These are phyloP conservation scores for Neonectria coccinea DNA, from an alignment of 2,329 filamentous ascomycete genomes.

Conservation along the genomic window DNA sequence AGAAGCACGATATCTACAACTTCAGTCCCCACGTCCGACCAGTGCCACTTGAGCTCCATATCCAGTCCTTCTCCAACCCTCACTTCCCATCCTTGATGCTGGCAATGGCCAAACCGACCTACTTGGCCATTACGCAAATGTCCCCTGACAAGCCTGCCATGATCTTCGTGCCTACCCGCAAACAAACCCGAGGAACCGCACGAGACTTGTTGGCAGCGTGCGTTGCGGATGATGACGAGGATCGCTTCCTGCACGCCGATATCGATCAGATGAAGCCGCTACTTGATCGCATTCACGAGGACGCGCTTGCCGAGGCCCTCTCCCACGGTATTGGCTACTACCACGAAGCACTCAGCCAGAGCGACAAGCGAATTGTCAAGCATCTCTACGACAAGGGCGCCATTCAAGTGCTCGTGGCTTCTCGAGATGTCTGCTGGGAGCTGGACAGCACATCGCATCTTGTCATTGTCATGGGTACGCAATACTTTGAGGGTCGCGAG, in stretches of 20 bases:
- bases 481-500: conserved; percentile 96
- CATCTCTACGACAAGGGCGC: conserved; percentile 91
- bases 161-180: conserved; percentile 91
- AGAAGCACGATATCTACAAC: conserved; percentile 98
- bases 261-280: conserved; percentile 84
- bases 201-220: conserved; percentile 90
- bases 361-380: conserved; percentile 93
- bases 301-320: conserved; percentile 86
- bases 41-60: conserved; percentile 90
- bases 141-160: conserved; percentile 91
- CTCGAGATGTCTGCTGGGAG: conserved; percentile 95
- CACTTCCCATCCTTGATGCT: conserved; percentile 99
- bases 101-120: conserved; percentile 96
- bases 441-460: conserved; percentile 88
- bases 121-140: conserved; percentile 87
- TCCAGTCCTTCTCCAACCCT: conserved; percentile 94
- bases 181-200: conserved; percentile 89
- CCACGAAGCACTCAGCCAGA: conserved; percentile 89
- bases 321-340: conserved; percentile 97
- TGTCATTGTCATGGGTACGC: conserved; percentile 96
- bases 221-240: conserved; percentile 89
- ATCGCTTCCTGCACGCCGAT: conserved; percentile 90
- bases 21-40: conserved; percentile 94
- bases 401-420: conserved; percentile 82
- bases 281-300: conserved; percentile 85